A percentile compares a stretch with the other conserved stretches of the same genome.
Conservation (phyloP, 768 basidiomycete species). For the Leccinum subgranulosum region DNA sequence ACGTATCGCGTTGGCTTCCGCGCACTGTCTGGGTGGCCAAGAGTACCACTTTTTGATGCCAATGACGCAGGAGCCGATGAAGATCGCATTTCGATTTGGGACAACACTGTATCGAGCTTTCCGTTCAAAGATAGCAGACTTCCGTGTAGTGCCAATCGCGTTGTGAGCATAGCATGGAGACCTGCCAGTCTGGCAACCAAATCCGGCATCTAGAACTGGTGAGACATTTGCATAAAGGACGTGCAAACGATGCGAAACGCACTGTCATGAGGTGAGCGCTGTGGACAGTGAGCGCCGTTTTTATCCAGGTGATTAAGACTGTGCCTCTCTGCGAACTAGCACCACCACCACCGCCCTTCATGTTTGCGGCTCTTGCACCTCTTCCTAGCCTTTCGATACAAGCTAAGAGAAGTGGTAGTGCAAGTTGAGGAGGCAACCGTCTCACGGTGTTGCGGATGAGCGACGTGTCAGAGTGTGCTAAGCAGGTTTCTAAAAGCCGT, state of each 20-base stretch:
- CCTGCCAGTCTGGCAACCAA: slow-evolving; percentile 83
- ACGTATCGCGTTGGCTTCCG: slow-evolving; percentile 54
- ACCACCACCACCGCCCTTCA: slow-evolving; percentile 76
- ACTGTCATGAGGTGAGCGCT: slow-evolving; percentile 94
- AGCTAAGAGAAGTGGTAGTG: slow-evolving; percentile 79
- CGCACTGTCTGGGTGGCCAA: slow-evolving; percentile 33
- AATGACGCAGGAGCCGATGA: slow-evolving; percentile 62
- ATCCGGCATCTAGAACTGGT: slow-evolving; percentile 73
- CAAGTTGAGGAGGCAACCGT: slow-evolving; percentile 81
- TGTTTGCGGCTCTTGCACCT: slow-evolving; percentile 64
- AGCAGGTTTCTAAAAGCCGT: slow-evolving; percentile 80
- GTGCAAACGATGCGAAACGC: slow-evolving; percentile 30
- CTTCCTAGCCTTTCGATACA: slow-evolving; percentile 87
- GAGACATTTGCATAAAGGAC: slow-evolving; percentile 6
- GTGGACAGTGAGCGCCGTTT: slow-evolving; percentile 79
- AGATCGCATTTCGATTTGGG: slow-evolving; percentile 88
- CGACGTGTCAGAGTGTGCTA: slow-evolving; percentile 74
- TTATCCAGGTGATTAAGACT: slow-evolving; percentile 72
- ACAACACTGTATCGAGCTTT: slow-evolving; percentile 88
- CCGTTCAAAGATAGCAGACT: slow-evolving; percentile 84
- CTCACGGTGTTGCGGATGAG: slow-evolving; percentile 87
- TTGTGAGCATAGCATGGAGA: slow-evolving; percentile 76
- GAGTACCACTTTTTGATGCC: slow-evolving; percentile 39
- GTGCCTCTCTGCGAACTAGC: slow-evolving; percentile 76
- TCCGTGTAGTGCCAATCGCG: slow-evolving; percentile 79